A percentile compares a stretch with the other conserved stretches of the same genome.
Evolutionary conservation across 176 grass and related monocot species (phyloP).

Genomic region (Microstegium vimineum): DNA sequence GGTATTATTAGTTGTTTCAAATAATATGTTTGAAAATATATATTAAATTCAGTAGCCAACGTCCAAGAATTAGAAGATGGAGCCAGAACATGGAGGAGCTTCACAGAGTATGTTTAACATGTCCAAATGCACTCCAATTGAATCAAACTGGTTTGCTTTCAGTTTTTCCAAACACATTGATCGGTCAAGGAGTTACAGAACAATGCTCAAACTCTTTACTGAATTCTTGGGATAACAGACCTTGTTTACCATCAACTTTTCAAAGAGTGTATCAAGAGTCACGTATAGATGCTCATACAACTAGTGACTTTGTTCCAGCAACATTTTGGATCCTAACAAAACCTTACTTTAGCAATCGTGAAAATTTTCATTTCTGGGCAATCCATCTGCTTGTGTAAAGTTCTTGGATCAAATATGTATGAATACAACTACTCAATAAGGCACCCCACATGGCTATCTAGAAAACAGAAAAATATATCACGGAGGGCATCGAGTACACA

Average conservation of each 20-base stretch:
- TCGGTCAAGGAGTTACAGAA: neutral
- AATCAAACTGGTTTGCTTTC: slow-evolving; percentile 13
- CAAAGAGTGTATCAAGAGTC: neutral
- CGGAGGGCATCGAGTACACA: neutral
- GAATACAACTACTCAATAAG: neutral
- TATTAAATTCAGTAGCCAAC: neutral
- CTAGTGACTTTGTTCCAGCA: neutral
- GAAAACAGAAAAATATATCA: neutral
- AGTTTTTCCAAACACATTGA: neutral
- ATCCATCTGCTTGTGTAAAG: neutral
- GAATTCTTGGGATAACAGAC: neutral
- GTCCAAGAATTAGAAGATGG: neutral
- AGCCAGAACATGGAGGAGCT: neutral
- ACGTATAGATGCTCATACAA: neutral
- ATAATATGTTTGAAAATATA: slow-evolving; percentile 18
- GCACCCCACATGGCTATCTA: neutral
- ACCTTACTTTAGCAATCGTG: neutral
- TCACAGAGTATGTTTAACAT: neutral
- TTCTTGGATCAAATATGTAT: slow-evolving; percentile 5
- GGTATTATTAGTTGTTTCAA: slow-evolving; percentile 4
- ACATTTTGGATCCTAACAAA: neutral
- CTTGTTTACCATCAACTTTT: neutral
- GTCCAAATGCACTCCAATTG: neutral
- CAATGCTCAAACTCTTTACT: neutral
- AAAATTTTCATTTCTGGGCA: neutral